These are phyloP conservation scores for Cryptomeria japonica DNA, from an alignment of 75 land plant species.

Conservation along the genomic window DNA sequence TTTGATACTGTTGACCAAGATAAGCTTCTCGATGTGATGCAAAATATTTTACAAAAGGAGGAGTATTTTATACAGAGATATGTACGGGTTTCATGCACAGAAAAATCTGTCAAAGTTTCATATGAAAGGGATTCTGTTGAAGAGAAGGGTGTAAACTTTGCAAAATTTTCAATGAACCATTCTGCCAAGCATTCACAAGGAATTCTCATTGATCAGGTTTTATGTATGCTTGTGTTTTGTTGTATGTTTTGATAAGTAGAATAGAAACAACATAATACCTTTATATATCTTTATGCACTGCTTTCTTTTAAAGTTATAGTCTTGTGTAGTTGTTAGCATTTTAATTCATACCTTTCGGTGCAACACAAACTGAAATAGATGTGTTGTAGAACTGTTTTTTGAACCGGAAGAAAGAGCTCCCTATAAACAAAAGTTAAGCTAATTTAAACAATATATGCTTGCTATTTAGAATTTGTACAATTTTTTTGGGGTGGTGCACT, in stretches of 20 bases:
- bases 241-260: not conserved
- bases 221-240: not conserved
- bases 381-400: too few relatives aligned
- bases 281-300: not conserved
- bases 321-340: not conserved
- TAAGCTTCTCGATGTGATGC: constrained; percentile 53
- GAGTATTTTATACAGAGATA: constrained; percentile 48
- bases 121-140: constrained; percentile 30
- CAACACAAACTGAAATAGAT: too few relatives aligned
- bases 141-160: constrained; percentile 7
- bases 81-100: constrained; percentile 28
- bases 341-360: too few relatives aligned
- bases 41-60: constrained; percentile 41
- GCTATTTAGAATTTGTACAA: not conserved
- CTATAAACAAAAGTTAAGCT: too few relatives aligned
- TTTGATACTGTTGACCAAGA: constrained; percentile 88
- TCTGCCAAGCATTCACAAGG: constrained; percentile 37
- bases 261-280: not conserved
- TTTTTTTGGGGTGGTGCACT: not conserved
- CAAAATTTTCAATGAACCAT: constrained; percentile 9
- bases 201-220: constrained; percentile 76
- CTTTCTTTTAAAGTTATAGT: not conserved
- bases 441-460: too few relatives aligned
- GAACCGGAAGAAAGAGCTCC: too few relatives aligned
- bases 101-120: constrained; percentile 42